Conservation (phyloP, 2,329 filamentous ascomycete genomes). For the Paracorniculantispora psalliotae region DNA sequence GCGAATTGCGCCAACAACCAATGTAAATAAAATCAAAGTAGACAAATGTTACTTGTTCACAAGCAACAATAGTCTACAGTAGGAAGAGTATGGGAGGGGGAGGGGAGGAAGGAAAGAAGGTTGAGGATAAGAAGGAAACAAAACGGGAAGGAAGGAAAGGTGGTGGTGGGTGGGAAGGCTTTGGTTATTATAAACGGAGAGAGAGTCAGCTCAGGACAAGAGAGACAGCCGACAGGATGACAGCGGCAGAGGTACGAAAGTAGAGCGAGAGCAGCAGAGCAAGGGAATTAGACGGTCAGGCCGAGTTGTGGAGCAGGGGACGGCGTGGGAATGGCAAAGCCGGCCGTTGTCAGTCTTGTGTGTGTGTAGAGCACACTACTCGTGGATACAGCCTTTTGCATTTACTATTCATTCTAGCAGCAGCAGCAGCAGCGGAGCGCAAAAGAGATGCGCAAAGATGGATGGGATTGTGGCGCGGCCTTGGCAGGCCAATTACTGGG, state of each 20-base stretch:
- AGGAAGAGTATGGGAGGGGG: neutral
- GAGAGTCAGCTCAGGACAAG: neutral
- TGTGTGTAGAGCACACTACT: neutral
- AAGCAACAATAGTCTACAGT: neutral
- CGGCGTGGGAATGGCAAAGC: conserved; percentile 9
- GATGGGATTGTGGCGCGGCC: conserved; percentile 6
- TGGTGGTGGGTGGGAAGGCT: neutral
- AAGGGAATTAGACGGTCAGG: conserved; percentile 4
- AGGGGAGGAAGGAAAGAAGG: neutral
- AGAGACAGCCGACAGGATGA: neutral
- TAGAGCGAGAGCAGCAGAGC: neutral
- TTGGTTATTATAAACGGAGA: conserved; percentile 3
- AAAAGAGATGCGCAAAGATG: neutral
- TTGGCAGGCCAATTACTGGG: conserved; percentile 1
- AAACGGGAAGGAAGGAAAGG: neutral
- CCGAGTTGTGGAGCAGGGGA: conserved; percentile 3
- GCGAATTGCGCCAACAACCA: conserved; percentile 2
- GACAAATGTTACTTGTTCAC: neutral
- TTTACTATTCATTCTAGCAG: neutral
- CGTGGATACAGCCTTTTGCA: neutral
- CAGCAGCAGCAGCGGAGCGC: neutral
- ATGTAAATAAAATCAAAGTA: neutral
- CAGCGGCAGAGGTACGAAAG: neutral
- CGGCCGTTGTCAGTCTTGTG: neutral
- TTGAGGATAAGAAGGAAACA: neutral